Evolutionary conservation across 495 filamentous ascomycete species (phyloP).

Genomic region (Pyrenula aspistea): DNA sequence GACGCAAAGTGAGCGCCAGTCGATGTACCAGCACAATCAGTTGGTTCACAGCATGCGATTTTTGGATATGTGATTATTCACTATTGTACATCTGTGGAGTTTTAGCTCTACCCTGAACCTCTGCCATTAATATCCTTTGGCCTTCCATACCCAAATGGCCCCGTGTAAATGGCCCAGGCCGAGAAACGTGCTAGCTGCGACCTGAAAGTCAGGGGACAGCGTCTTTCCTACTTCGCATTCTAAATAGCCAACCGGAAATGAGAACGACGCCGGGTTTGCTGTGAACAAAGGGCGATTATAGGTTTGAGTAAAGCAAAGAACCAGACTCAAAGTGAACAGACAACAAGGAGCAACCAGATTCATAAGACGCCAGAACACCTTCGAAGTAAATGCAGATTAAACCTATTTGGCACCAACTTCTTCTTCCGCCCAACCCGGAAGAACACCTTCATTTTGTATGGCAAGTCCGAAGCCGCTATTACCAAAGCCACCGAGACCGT

Average conservation of each 20-base stretch:
- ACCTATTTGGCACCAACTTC: slow-evolving; percentile 44
- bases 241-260: neutral
- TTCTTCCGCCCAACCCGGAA: slow-evolving; percentile 58
- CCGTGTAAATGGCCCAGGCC: no score
- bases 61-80: neutral
- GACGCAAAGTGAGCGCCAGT: no score
- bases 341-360: neutral
- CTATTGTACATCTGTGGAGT: neutral
- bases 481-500: slow-evolving; percentile 43
- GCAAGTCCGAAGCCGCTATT: slow-evolving; percentile 49
- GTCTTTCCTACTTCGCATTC: neutral
- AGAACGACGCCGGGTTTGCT: neutral
- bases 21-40: no score
- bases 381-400: neutral
- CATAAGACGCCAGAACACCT: neutral
- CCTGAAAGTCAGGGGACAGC: neutral
- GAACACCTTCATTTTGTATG: slow-evolving; percentile 49
- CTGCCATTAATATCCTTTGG: neutral
- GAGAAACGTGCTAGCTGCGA: no score
- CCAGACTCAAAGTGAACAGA: neutral
- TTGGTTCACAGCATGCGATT: no score
- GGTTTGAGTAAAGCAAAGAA: neutral
- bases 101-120: neutral
- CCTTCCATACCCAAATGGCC: neutral
- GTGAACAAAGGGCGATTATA: neutral